Base-by-base conservation (phyloP, 164 flowering plant species). In the Echeveria elegans region DNA sequence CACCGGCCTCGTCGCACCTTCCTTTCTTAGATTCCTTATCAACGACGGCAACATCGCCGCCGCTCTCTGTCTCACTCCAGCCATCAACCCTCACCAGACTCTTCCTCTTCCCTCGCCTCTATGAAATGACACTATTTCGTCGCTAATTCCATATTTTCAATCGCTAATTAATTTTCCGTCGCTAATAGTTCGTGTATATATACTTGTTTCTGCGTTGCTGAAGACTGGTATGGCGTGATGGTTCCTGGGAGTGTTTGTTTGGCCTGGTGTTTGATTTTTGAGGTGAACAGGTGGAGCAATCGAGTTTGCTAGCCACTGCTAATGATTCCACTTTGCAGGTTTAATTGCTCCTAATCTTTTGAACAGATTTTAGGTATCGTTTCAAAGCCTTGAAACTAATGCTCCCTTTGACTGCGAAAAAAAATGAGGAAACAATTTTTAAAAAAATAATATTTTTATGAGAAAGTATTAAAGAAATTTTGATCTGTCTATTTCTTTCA, bases 251-350 rank as follows among this genome's bases (percentile, higher is more conserved):
- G n/a, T n/a, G n/a, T n/a, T n/a, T n/a, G n/a, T n/a, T n/a, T n/a
- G n/a, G n/a, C 23, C 18, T 64, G 26, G 36, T 23, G 19, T 18
- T 63, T 34, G 21, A 9, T 67, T 38, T 53, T 37, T 34, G 36
- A 21, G 28, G 26, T 21, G 24, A 37, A 4, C 0, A 43, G 1
- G 41, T 40, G 71, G 98, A 94, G 77, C 98, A 94, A 66, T 84
- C 97, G 28, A 83, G 92, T 67, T 96, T 97, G 40, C 50, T 88
- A 37, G 83, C 87, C 24, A 89, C 96, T 72, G 91, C 95, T n/a
- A 86, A 87, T 70, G 76, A 73, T 72, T 79, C 89, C 69, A 85
- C 72, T 71, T 77, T 83, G 65, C 84, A 85, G 93, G 98, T 92
- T 41, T 31, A 68, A 36, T 12, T 63, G 38, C 64, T 50, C 29